phyloP scores from a whole-genome alignment of 2,329 filamentous ascomycete species.

The Curvularia eragrostidis region DNA sequence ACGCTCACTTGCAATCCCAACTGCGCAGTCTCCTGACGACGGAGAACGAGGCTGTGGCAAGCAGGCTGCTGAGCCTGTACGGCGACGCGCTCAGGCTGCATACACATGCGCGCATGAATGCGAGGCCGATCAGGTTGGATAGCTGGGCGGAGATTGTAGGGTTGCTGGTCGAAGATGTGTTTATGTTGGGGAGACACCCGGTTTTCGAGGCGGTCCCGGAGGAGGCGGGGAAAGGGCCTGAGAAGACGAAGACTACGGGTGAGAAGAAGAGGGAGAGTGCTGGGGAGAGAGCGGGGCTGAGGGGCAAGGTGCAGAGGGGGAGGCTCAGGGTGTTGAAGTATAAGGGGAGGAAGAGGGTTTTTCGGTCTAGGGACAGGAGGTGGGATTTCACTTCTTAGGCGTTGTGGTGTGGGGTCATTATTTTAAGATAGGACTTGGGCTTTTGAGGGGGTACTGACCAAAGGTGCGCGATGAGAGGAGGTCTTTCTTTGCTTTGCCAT shows the following conservation, averaged over 20 bases:
- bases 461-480: neutral
- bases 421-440: neutral
- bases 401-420: neutral
- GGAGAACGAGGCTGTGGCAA: neutral
- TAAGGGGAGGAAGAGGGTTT: neutral
- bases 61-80: neutral
- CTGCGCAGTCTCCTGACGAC: conserved; percentile 2
- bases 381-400: neutral
- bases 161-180: conserved; percentile 1
- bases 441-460: neutral
- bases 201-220: conserved; percentile 49
- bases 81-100: neutral
- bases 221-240: no score
- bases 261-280: conserved; percentile 75
- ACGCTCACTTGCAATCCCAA: neutral
- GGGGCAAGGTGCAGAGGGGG: conserved; percentile 76
- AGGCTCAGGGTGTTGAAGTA: neutral
- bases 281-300: conserved; percentile 69
- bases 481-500: neutral
- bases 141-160: conserved; percentile 1
- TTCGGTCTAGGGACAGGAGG: neutral
- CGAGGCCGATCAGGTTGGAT: neutral
- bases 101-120: neutral
- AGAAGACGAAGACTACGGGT: no score
- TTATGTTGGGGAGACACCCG: neutral